phyloP scores from a whole-genome alignment of 257 asterid species.

The Catharanthus roseus region DNA sequence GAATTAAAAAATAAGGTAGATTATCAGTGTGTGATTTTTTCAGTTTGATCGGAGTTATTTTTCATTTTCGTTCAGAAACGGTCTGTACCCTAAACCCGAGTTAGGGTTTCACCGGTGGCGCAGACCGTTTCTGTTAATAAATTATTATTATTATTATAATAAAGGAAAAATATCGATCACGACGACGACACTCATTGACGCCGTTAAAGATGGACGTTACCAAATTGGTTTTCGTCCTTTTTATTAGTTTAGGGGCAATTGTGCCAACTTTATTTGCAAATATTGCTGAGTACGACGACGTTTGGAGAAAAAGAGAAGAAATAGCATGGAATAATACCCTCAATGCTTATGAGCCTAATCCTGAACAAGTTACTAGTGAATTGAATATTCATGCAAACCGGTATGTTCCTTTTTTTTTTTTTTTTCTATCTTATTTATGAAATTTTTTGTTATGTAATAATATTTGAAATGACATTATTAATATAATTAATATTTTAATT shows the following conservation, averaged over 20 bases:
- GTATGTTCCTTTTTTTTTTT: conserved; percentile 22
- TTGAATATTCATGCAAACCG: conserved; percentile 32
- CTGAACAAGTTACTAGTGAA: conserved; percentile 35
- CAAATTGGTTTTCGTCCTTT: conserved; percentile 16
- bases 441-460: too few species aligned
- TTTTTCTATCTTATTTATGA: too few species aligned
- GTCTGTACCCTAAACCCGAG: conserved; percentile 4
- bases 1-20: neutral
- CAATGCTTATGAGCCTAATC: conserved; percentile 41
- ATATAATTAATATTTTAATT: too few species aligned
- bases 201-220: too few species aligned
- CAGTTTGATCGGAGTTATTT: neutral
- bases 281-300: conserved; percentile 30
- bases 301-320: conserved; percentile 36
- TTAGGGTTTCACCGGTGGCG: conserved; percentile 13
- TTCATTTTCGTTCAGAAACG: neutral
- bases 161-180: too few species aligned
- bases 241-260: conserved; percentile 28
- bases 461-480: too few species aligned
- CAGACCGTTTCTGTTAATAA: neutral
- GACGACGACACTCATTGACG: too few species aligned
- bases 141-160: too few species aligned
- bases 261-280: conserved; percentile 30
- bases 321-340: conserved; percentile 53
- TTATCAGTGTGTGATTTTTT: neutral